Percentiles rank a stretch among this genome's conserved stretches.
These are phyloP conservation scores for Ceratobasidium sp. DNA, from an alignment of 1,284 basidiomycete species.

Conservation along the genomic window DNA sequence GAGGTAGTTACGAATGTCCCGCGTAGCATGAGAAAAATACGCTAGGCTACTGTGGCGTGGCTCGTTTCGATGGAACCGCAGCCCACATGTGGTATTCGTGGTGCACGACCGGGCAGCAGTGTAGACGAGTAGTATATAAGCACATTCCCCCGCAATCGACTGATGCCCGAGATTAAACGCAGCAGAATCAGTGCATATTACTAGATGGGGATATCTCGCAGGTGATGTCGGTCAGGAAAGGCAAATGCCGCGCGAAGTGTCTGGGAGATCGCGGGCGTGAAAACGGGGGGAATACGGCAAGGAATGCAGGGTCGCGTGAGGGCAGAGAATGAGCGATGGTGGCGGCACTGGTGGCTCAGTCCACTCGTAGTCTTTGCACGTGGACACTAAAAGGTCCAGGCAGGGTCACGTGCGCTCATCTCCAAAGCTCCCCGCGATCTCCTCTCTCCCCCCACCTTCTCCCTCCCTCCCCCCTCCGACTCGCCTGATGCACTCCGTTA, in stretches of 20 bases:
- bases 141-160: background rate
- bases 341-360: conserved; percentile 15
- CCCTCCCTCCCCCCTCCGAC: background rate
- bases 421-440: conserved; percentile 12
- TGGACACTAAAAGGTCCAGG: conserved; percentile 27
- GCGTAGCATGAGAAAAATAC: too few species aligned
- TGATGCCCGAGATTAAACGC: background rate
- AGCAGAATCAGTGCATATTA: background rate
- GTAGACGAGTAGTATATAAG: conserved; percentile 1
- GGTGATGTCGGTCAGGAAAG: background rate
- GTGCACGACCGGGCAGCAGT: too few species aligned
- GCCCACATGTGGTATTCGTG: background rate
- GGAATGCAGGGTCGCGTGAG: conserved; percentile 16
- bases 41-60: conserved; percentile 21
- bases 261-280: background rate
- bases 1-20: too few species aligned
- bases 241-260: conserved; percentile 34
- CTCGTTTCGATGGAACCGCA: conserved; percentile 19
- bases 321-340: conserved; percentile 6
- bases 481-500: conserved; percentile 77
- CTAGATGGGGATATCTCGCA: conserved; percentile 16
- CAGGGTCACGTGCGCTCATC: conserved; percentile 26
- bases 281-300: too few species aligned
- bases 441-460: conserved; percentile 15
- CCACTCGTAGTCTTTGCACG: too few species aligned